phyloP scores from a whole-genome alignment of 2,329 filamentous ascomycete genomes.

The Aureobasidium pullulans region DNA sequence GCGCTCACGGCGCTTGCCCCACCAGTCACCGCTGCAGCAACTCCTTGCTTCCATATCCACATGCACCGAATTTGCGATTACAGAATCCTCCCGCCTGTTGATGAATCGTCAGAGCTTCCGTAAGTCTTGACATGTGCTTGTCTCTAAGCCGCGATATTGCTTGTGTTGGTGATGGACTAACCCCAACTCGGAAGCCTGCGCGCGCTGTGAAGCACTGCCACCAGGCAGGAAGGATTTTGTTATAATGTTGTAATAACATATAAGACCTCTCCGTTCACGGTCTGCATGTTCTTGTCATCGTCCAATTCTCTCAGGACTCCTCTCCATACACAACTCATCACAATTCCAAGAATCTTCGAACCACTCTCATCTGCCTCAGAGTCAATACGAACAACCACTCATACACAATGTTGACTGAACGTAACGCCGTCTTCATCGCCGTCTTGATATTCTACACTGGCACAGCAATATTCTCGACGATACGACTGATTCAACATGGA shows the following conservation, averaged over 20 bases:
- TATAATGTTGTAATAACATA: not conserved
- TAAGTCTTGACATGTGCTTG: not conserved
- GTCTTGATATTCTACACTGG: slow-evolving; percentile 22
- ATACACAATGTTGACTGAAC: not conserved
- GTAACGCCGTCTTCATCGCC: slow-evolving; percentile 20
- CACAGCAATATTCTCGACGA: not conserved
- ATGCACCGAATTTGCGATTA: too few species aligned
- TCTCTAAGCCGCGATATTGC: not conserved
- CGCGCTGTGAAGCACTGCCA: not conserved
- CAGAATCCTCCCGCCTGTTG: too few species aligned
- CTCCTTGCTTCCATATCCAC: not conserved
- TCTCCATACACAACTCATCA: too few species aligned
- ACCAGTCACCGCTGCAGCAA: not conserved
- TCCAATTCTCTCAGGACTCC: not conserved
- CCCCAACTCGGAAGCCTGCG: not conserved
- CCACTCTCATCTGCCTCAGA: not conserved
- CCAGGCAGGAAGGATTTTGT: not conserved
- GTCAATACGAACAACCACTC: not conserved
- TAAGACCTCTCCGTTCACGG: not conserved
- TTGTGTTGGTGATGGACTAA: not conserved
- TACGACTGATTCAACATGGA: slow-evolving; percentile 20
- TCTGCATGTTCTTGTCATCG: not conserved
- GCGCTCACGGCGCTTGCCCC: not conserved
- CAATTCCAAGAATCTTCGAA: too few species aligned
- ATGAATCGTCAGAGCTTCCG: too few species aligned